Evolutionary conservation across 495 filamentous ascomycete species (phyloP), one percentile per base, ranked within the genome.

Genomic region (Podospora sp.): DNA sequence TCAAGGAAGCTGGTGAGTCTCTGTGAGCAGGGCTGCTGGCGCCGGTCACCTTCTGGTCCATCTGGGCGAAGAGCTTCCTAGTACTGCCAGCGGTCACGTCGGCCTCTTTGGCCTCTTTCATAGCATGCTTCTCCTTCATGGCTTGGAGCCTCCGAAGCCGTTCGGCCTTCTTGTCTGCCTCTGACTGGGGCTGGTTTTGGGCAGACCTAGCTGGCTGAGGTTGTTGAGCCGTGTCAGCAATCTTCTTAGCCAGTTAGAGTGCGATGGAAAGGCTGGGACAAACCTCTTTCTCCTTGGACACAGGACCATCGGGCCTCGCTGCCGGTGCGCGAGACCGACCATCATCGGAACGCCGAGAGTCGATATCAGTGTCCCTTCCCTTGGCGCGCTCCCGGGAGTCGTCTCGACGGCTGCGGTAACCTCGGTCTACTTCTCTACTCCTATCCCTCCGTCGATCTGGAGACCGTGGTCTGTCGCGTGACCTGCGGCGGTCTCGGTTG

Each of bases 81-180:
- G 89, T 85, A 53, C 86, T 88, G 56, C 87, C 86, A 52, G 84
- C 77, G 7, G 82, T 84, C n/a, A 87, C 80, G 70, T 89, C 89
- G 63, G 89, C 89, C 75, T 92, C 88, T 71, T 92, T 93, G 57
- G 85, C 85, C 72, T 91, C 91, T 69, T 91, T 89, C 71, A 93
- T 87, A 46, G 91, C 92, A 20, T 92, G 90, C 71, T 96, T 95
- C 75, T 91, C 88, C 77, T 96, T 97, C 93, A 93, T 96, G 68
- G 92, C 92, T 76, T 94, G 91, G 35, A 97, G 76, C 67, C 93
- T 94, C 29, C 93, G 92, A 36, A 94, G 83, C 60, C 91, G 82
- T 75, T 96, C 92, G 55, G 88, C 91, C 73, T 93, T 91, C 74
- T 95, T 94, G 50, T 95, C 90, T 63, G 91, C 90, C 67, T 94